Conservation (phyloP, 1,139 yeast genomes). For the Lodderomyces margitis region DNA sequence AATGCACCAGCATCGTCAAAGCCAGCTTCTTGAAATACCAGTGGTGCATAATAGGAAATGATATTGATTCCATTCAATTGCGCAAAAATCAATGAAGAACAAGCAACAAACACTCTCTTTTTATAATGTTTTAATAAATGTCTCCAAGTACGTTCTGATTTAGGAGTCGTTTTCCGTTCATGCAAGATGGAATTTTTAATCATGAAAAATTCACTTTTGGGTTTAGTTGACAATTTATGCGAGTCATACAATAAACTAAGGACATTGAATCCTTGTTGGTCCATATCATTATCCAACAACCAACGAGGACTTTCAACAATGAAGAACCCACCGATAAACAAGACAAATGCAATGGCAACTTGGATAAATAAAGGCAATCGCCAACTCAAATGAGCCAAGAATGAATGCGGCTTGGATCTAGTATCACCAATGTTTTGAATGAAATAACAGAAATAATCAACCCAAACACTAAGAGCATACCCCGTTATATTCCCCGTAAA, state of each 20-base stretch:
- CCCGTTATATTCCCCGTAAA: slow-evolving; percentile 55
- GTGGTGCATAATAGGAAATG: slow-evolving; percentile 54
- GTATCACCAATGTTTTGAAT: slow-evolving; percentile 45
- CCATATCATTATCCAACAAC: slow-evolving; percentile 50
- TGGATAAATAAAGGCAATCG: slow-evolving; percentile 51
- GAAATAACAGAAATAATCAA: slow-evolving; percentile 51
- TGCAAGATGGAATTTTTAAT: slow-evolving; percentile 75
- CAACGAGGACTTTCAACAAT: slow-evolving; percentile 58
- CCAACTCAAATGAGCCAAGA: slow-evolving; percentile 51
- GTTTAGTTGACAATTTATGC: slow-evolving; percentile 45
- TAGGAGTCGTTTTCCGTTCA: slow-evolving; percentile 43
- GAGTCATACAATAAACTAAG: slow-evolving; percentile 77
- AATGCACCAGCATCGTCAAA: slow-evolving; percentile 49
- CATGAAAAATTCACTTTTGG: slow-evolving; percentile 57
- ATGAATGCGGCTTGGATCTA: slow-evolving; percentile 32
- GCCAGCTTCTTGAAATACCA: slow-evolving; percentile 55
- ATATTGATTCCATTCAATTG: slow-evolving; percentile 58
- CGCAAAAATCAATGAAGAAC: slow-evolving; percentile 52
- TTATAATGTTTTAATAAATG: slow-evolving; percentile 41
- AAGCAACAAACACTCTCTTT: slow-evolving; percentile 44
- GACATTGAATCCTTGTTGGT: slow-evolving; percentile 62
- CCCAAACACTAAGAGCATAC: slow-evolving; percentile 54
- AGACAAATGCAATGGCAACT: slow-evolving; percentile 43
- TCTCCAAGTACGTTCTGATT: slow-evolving; percentile 43
- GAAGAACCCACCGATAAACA: slow-evolving; percentile 51